Conservation (phyloP, 2,329 filamentous ascomycete genomes). For the Microcyclosporella mali region DNA sequence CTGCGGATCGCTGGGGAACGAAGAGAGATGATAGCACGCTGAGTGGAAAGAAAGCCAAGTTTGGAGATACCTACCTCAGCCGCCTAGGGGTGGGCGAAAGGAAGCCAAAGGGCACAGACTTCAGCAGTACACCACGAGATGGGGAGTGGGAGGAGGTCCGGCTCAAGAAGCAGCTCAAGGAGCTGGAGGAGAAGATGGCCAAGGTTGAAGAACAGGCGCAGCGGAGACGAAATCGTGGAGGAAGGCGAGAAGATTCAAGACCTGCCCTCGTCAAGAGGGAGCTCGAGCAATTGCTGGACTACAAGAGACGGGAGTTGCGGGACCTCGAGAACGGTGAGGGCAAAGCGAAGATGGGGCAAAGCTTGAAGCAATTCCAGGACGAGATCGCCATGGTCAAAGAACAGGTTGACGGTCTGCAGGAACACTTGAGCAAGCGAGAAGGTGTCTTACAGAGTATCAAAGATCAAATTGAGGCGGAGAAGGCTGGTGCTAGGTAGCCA, state of each 20-base stretch:
- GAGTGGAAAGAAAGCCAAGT: constrained; percentile 90
- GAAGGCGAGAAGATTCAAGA: constrained; percentile 62
- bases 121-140: constrained; percentile 74
- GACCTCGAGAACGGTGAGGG: constrained; percentile 68
- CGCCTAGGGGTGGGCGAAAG: constrained; percentile 72
- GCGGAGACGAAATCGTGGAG: constrained; percentile 36
- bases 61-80: constrained; percentile 92
- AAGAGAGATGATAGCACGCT: constrained; percentile 71
- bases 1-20: constrained; percentile 70
- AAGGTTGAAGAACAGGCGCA: constrained; percentile 68
- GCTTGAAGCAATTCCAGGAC: constrained; percentile 70
- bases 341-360: constrained; percentile 62
- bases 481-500: constrained; percentile 15
- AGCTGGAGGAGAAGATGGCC: constrained; percentile 81
- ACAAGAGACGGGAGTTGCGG: constrained; percentile 75
- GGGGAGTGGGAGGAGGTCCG: constrained; percentile 96
- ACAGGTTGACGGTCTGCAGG: constrained; percentile 85
- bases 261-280: constrained; percentile 91
- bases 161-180: constrained; percentile 82
- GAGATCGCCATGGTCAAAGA: constrained; percentile 88
- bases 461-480: constrained; percentile 78
- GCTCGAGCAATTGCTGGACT: constrained; percentile 87
- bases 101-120: constrained; percentile 81
- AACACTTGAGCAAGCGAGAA: constrained; percentile 71
- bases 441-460: constrained; percentile 69